Evolutionary conservation across 768 basidiomycete species (phyloP).

Genomic region (Panaeolus papilionaceus): DNA sequence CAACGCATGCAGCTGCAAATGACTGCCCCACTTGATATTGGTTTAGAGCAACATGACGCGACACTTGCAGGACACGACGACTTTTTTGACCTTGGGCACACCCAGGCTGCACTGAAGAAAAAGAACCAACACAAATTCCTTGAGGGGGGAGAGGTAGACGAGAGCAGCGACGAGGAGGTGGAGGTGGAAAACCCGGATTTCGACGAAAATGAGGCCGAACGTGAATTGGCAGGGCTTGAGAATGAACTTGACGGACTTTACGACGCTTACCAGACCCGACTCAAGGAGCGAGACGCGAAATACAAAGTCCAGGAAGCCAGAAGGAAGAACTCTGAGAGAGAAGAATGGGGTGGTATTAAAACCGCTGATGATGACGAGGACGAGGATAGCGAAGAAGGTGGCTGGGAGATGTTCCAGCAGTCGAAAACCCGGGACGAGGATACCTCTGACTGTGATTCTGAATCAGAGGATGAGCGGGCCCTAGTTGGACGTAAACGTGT

Average conservation of each 20-base stretch:
- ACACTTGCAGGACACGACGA: slow-evolving; percentile 83
- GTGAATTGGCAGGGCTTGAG: slow-evolving; percentile 69
- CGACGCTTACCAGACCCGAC: slow-evolving; percentile 80
- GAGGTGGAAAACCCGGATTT: slow-evolving; percentile 38
- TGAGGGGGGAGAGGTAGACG: slow-evolving; percentile 51
- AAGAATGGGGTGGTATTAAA: slow-evolving; percentile 83
- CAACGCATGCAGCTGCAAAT: slow-evolving; percentile 97
- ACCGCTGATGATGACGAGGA: slow-evolving; percentile 43
- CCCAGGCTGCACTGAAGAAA: slow-evolving; percentile 45
- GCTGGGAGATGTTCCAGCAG: slow-evolving; percentile 72
- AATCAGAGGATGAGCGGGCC: slow-evolving; percentile 39
- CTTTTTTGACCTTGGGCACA: slow-evolving; percentile 78
- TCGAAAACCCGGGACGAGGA: slow-evolving; percentile 55
- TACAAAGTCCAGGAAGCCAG: slow-evolving; percentile 83
- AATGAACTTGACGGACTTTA: slow-evolving; percentile 90
- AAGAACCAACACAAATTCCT: slow-evolving; percentile 42
- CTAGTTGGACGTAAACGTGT: slow-evolving; percentile 49
- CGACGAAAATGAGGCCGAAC: slow-evolving; percentile 50
- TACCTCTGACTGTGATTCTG: slow-evolving; percentile 59
- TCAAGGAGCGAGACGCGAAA: slow-evolving; percentile 87
- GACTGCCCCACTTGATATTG: slow-evolving; percentile 97
- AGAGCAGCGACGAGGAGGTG: slow-evolving; percentile 35
- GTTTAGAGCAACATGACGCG: slow-evolving; percentile 81
- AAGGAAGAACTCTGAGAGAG: slow-evolving; percentile 72
- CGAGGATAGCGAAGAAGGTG: slow-evolving; percentile 57